phyloP scores from a whole-genome alignment of 176 grass and related monocot species.

The Eragrostis nindensis region DNA sequence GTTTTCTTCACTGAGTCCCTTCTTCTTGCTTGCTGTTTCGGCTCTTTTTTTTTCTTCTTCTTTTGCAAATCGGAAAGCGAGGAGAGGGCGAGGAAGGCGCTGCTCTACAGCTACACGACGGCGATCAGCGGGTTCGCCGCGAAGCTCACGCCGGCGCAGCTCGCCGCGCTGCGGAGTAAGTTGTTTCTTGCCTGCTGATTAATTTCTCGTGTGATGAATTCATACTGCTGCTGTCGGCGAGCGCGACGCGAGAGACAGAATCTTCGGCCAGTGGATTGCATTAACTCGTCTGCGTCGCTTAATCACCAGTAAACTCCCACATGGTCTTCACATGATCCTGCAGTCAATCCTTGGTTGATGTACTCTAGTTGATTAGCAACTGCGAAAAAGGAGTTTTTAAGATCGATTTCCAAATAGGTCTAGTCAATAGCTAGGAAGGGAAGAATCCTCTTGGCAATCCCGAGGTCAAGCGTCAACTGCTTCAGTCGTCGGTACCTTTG shows the following conservation, averaged over 20 bases:
- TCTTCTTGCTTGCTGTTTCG: no score
- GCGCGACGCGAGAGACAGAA: not conserved
- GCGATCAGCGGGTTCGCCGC: constrained; percentile 70
- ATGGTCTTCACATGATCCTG: constrained; percentile 14
- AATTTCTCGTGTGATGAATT: not conserved
- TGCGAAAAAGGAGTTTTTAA: not conserved
- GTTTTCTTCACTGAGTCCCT: not conserved
- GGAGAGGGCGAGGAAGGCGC: constrained; percentile 52
- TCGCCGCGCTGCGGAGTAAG: constrained; percentile 59
- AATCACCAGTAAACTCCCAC: constrained; percentile 1
- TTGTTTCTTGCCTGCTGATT: not conserved
- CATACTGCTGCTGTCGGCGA: not conserved
- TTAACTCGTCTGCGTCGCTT: not conserved
- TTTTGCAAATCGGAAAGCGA: constrained; percentile 41
- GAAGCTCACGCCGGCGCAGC: constrained; percentile 65
- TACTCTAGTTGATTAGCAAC: not conserved
- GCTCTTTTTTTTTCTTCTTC: no score
- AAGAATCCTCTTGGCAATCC: constrained; percentile 32
- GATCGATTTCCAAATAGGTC: not conserved
- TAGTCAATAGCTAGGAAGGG: constrained; percentile 11
- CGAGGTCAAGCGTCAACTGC: constrained; percentile 37
- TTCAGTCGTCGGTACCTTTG: not conserved
- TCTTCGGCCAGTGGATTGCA: not conserved
- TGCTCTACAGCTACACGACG: constrained; percentile 70
- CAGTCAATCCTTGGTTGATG: not conserved